phyloP scores from a whole-genome alignment of 2,329 filamentous ascomycete species.

The Cladosporium sp. region DNA sequence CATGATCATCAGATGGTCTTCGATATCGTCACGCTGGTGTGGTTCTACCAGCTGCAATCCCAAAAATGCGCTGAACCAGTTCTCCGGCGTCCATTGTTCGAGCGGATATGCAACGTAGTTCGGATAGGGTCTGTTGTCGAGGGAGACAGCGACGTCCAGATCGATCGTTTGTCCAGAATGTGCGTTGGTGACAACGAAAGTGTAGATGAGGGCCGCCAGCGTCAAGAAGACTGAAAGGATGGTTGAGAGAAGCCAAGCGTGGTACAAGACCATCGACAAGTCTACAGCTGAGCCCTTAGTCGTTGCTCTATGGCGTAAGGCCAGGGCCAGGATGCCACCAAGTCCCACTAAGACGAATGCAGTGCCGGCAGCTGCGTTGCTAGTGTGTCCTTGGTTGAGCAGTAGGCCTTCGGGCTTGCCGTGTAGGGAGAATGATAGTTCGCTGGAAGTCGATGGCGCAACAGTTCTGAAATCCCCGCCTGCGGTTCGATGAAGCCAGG shows the following conservation, averaged over 20 bases:
- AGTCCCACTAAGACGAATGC: conserved; percentile 28
- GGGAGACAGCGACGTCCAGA: conserved; percentile 17
- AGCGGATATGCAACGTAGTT: conserved; percentile 26
- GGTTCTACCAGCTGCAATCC: conserved; percentile 17
- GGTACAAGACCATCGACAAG: conserved; percentile 13
- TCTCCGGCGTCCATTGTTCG: conserved; percentile 27
- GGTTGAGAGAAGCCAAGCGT: conserved; percentile 24
- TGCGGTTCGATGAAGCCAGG: conserved; percentile 26
- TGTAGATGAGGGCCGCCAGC: conserved; percentile 25
- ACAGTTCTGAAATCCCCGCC: conserved; percentile 22
- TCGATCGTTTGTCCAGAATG: conserved; percentile 24
- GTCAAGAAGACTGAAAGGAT: conserved; percentile 22
- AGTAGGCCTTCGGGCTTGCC: conserved; percentile 38
- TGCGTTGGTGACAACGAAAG: conserved; percentile 22
- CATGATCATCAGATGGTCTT: conserved; percentile 20
- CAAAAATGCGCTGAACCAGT: conserved; percentile 27
- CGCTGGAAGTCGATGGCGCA: conserved; percentile 11
- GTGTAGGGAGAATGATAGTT: conserved; percentile 32
- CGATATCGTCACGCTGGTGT: conserved; percentile 19
- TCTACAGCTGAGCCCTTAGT: background rate
- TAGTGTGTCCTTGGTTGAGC: conserved; percentile 28
- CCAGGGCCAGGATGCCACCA: conserved; percentile 23
- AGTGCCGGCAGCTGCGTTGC: conserved; percentile 29
- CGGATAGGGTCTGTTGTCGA: conserved; percentile 25
- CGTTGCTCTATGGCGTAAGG: conserved; percentile 15